Percentiles rank a stretch among this genome's conserved stretches.
These are phyloP conservation scores for Naganishia onofrii DNA, from an alignment of 768 basidiomycete species.

Conservation along the genomic window DNA sequence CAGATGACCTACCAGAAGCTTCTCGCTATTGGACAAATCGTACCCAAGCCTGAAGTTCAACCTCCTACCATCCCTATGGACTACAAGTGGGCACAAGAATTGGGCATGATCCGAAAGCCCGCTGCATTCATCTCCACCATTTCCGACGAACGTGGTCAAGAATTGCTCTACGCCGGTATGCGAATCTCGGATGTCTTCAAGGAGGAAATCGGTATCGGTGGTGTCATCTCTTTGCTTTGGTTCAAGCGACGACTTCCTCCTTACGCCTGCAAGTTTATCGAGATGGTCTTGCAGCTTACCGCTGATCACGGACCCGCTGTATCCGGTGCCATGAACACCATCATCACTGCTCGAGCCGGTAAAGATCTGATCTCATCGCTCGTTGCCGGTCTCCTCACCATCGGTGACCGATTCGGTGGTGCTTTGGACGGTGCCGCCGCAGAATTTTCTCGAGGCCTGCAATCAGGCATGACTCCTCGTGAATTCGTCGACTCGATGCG, in stretches of 20 bases:
- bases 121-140: constrained; percentile 99
- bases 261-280: constrained; percentile 97
- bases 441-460: constrained; percentile 90
- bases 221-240: constrained; percentile 94
- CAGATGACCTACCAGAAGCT: constrained; percentile 80
- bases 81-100: constrained; percentile 90
- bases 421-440: constrained; percentile 94
- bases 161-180: constrained; percentile 98
- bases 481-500: constrained; percentile 94
- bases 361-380: constrained; percentile 97
- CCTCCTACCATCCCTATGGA: constrained; percentile 99
- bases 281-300: constrained; percentile 99
- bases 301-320: constrained; percentile 98
- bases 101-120: constrained; percentile 96
- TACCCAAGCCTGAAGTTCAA: constrained; percentile 71
- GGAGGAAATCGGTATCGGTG: constrained; percentile 90
- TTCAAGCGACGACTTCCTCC: constrained; percentile 91
- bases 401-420: constrained; percentile 97
- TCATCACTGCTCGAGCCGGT: constrained; percentile 97
- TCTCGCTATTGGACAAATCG: constrained; percentile 66
- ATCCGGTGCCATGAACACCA: constrained; percentile 99
- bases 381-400: constrained; percentile 91
- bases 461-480: constrained; percentile 89
- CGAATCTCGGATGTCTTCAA: constrained; percentile 98
- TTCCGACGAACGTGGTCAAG: constrained; percentile 98